Evolutionary conservation across 345 rosid species (phyloP), one percentile per base, ranked within the genome.

Genomic region (Populus nigra): DNA sequence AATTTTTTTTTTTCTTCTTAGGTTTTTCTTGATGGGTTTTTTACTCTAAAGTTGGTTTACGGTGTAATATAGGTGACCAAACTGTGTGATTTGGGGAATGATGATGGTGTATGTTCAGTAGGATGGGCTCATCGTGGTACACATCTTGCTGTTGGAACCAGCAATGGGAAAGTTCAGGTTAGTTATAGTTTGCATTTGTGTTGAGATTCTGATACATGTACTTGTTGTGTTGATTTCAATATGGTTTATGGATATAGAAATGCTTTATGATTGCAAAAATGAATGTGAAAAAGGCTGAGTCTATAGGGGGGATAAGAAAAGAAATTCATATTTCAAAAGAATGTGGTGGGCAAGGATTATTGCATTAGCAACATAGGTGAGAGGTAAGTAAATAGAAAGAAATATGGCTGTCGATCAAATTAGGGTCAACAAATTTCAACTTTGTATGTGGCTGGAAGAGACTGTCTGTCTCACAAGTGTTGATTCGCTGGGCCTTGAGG

Each of bases 71-170:
- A 94, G 97, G 98, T 96, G 71, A 96, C 99, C 22, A 94, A 94
- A 85, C 84, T 96, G 80, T 96, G 99, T 62, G 99, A 96, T 77
- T 87, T 94, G 78, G 99, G 98, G 59, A 79, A 76, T 25, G 94
- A 94, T 86, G 97, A 94, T 71, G 90, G 86, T 41, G 98, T 94
- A 38, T 94, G 99, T 80, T 96, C 99, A 31, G 98, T 96, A 33
- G 94, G 93, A 45, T 96, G 99, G 98, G 92, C 98, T 47, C 88
- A 89, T 74, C 97, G 93, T 4, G 95, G 94, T 68, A 86, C 94
- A 45, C 88, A 92, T 83, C 92, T 96, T 66, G 94, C 99, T 1
- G 89, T 96, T 81, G 99, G 99, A 81, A 96, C 98, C 73, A 88
- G 87, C 84, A 86, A 83, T 38, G 98, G 99, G 47, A 92, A 88